Evolutionary conservation across 345 rosid genomes (phyloP), one percentile per base, ranked within the genome.

Genomic region (Stellera chamaejasme): DNA sequence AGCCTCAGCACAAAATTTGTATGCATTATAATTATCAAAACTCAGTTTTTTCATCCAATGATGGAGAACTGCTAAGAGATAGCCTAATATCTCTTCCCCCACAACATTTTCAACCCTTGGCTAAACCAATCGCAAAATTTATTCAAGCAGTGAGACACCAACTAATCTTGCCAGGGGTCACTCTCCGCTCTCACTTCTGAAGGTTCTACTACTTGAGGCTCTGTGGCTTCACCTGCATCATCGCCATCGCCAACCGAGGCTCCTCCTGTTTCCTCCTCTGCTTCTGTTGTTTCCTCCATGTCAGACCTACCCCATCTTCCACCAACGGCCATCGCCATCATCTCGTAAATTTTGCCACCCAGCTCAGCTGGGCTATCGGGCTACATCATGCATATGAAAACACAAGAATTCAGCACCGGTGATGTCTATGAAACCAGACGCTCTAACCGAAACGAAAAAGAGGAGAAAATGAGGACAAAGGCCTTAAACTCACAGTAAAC

Each of bases 311-410:
- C 99, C 99, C 99, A 94, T 82, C 96, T 83, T 51, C 97, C 97
- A 44, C 97, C 97, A 11, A 94, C 83, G 13, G 99, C 99, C 86
- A 94, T 79, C 1, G 92, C 88, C 95, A 94, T 94, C 93, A 94
- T 90, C 74, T 94, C 96, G 11, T 94, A 90, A 55, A 94, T 90
- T 79, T 90, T 94, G 80, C 76, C 85, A 45, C 99, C 99, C 55
- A 94, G 61, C 65, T 90, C 95, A 0, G 96, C 90, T 11, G 97
- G 99, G 69, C 88, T 94, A 59, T 90, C 99, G 14, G 99, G 99
- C 99, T 93, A 84, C 70, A 66, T 52, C 4, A 32, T 32, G 8
- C 3, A 32, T 32, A 52, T 56, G 26, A 61, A 56, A 14, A 14
- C 28, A 69, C 28, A 12, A 45, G 48, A 26, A 8, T 32, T 32